These are phyloP conservation scores for Aquilaria agallochum DNA, from an alignment of 441 rosid genomes.

Conservation along the genomic window DNA sequence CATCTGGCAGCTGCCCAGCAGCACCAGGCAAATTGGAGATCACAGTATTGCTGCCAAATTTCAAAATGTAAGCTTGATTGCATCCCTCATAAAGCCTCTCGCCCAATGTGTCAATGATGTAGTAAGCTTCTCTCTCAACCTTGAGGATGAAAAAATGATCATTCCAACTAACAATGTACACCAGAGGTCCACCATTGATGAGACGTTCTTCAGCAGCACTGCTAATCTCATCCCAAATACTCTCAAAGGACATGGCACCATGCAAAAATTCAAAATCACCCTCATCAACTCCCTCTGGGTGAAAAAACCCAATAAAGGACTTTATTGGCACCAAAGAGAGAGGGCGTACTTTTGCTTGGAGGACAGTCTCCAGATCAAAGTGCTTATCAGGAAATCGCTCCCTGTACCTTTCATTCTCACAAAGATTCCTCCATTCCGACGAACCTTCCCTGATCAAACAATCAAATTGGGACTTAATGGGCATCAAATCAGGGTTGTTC, in stretches of 20 bases:
- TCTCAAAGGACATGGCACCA: constrained; percentile 85
- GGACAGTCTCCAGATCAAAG: constrained; percentile 83
- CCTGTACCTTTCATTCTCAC: constrained; percentile 57
- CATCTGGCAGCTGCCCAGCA: constrained; percentile 26
- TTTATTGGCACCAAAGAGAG: constrained; percentile 57
- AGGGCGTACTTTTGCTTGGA: constrained; percentile 71
- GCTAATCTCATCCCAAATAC: constrained; percentile 84
- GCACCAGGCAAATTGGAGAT: constrained; percentile 37
- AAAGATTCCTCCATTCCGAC: constrained; percentile 79
- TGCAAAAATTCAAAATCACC: constrained; percentile 62
- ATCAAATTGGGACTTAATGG: constrained; percentile 84
- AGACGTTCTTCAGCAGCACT: constrained; percentile 33
- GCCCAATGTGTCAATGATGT: constrained; percentile 82
- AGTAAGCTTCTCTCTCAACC: constrained; percentile 74
- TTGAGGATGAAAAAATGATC: constrained; percentile 87
- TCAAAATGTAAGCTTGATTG: constrained; percentile 83
- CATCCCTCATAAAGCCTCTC: constrained; percentile 92
- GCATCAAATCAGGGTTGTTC: constrained; percentile 58
- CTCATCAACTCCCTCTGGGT: constrained; percentile 72
- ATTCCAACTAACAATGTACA: constrained; percentile 88
- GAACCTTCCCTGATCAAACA: constrained; percentile 86
- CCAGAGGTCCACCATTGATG: constrained; percentile 33
- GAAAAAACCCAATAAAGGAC: constrained; percentile 83
- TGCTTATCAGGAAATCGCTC: constrained; percentile 85
- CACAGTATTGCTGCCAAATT: constrained; percentile 49